phyloP scores from a whole-genome alignment of 2,329 filamentous ascomycete genomes.

The Neofusicoccum laricinum region DNA sequence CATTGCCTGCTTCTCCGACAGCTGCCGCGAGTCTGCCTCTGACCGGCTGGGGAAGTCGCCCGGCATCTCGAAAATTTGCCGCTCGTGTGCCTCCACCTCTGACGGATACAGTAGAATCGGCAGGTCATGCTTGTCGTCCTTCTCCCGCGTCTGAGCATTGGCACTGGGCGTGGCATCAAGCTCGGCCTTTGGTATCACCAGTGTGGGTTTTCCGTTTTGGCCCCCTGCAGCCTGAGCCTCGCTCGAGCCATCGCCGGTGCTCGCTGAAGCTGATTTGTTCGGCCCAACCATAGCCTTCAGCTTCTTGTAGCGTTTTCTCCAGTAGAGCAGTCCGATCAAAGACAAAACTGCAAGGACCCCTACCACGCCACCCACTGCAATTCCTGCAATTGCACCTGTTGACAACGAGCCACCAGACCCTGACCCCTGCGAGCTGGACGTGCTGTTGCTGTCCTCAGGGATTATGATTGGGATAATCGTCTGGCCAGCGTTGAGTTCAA shows the following conservation, averaged over 20 bases:
- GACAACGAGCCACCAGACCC: not conserved
- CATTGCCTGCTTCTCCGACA: conserved; percentile 50
- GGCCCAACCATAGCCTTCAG: conserved; percentile 8
- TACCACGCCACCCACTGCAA: conserved; percentile 41
- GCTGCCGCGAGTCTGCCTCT: conserved; percentile 46
- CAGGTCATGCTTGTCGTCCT: not conserved
- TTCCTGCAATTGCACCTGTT: conserved; percentile 42
- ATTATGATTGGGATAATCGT: conserved; percentile 34
- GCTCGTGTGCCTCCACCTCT: conserved; percentile 37
- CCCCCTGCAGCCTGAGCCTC: not conserved
- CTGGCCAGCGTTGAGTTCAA: conserved; percentile 26
- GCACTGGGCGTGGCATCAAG: conserved; percentile 23
- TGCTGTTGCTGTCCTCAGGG: conserved; percentile 14
- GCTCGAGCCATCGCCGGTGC: conserved; percentile 2
- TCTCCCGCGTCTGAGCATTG: not conserved
- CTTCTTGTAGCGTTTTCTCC: conserved; percentile 19
- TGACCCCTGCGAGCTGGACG: not conserved
- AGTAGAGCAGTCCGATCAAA: conserved; percentile 33
- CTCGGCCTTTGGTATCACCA: conserved; percentile 47
- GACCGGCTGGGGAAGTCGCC: conserved; percentile 55
- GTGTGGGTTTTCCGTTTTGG: conserved; percentile 18
- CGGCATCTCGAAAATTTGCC: conserved; percentile 48
- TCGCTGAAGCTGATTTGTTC: conserved; percentile 17
- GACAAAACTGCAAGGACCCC: conserved; percentile 29
- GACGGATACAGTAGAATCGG: not conserved